Evolutionary conservation across 345 rosid genomes (phyloP), one percentile per base, ranked within the genome.

Genomic region (Linum usitatissimum): DNA sequence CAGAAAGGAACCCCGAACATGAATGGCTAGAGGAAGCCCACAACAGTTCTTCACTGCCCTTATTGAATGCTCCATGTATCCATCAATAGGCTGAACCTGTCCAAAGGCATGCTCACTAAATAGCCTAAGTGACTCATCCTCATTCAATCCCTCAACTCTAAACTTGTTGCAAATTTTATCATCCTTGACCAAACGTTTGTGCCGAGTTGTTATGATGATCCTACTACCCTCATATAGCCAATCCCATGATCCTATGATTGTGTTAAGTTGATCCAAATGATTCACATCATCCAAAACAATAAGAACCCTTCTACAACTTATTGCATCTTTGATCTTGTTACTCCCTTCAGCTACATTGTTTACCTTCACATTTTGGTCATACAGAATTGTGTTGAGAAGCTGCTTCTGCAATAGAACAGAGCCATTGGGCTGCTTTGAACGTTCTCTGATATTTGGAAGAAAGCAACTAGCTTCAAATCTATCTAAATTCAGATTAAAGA

Each of bases 261-360:
- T 36, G 18, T 5, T 60, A 9, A 60, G 15, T 34, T 60, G 63
- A 1, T 60, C 63, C 20, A 36, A 30, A 14, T 60, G 48, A 67
- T 60, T 64, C 9, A 67, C 64, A 53, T 67, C 64, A 36, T 60
- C 70, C 10, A 60, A 49, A 30, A 66, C 63, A 53, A 67, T 5
- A 31, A 67, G 65, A 39, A 61, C 39, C 18, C 18, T 53, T 60
- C 40, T 60, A 5, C 63, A 31, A 3, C 54, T 12, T 66, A 66
- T 0, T 23, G 34, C 57, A 28, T 66, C 57, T 59, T 59, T 17
- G 48, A 66, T 66, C 63, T 30, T 48, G 10, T 6, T 13, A 15
- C 56, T 34, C 40, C 68, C 68, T 34, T 55, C 53, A 38, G 56
- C 54, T 55, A 8, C 36, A 49, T 59, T 58, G 9, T 45, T 14